A percentile compares a stretch with the other conserved stretches of the same genome.
These are phyloP conservation scores for Trichoderma oligosporum DNA, from an alignment of 2,329 filamentous ascomycete species.

Conservation along the genomic window DNA sequence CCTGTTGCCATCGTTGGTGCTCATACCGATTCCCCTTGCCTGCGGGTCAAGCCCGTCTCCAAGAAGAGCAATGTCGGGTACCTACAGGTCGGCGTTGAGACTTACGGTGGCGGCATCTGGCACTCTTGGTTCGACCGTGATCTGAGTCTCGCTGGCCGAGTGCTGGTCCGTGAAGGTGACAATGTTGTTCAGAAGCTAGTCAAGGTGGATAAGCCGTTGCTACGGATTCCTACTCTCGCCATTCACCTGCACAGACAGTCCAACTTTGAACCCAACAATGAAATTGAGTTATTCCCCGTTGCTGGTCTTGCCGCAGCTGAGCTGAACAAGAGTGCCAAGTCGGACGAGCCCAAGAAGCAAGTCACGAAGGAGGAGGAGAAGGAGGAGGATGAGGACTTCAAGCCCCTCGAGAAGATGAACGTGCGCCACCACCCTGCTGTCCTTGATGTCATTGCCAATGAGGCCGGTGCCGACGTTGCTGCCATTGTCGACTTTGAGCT, in stretches of 20 bases:
- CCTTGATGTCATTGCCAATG: constrained; percentile 76
- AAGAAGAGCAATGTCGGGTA: constrained; percentile 85
- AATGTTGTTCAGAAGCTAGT: constrained; percentile 79
- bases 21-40: constrained; percentile 90
- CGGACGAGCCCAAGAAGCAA: constrained; percentile 44
- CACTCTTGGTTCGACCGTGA: constrained; percentile 98
- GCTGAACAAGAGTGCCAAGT: constrained; percentile 69
- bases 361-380: neutral
- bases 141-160: constrained; percentile 81
- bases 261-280: constrained; percentile 92
- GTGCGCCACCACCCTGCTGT: constrained; percentile 88
- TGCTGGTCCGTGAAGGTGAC: constrained; percentile 70
- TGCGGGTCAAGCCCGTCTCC: constrained; percentile 90
- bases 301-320: constrained; percentile 82
- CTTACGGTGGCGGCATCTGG: constrained; percentile 95
- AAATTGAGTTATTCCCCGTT: constrained; percentile 92
- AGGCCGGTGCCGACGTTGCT: constrained; percentile 65
- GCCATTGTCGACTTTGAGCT: constrained; percentile 92
- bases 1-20: constrained; percentile 90
- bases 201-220: constrained; percentile 84
- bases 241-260: constrained; percentile 87
- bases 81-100: constrained; percentile 91
- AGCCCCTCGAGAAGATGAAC: constrained; percentile 70
- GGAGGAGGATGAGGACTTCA: constrained; percentile 53
- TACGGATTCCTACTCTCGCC: constrained; percentile 88